These are phyloP conservation scores for Monosporascus sp. DNA, from an alignment of 2,329 filamentous ascomycete genomes.

Conservation along the genomic window DNA sequence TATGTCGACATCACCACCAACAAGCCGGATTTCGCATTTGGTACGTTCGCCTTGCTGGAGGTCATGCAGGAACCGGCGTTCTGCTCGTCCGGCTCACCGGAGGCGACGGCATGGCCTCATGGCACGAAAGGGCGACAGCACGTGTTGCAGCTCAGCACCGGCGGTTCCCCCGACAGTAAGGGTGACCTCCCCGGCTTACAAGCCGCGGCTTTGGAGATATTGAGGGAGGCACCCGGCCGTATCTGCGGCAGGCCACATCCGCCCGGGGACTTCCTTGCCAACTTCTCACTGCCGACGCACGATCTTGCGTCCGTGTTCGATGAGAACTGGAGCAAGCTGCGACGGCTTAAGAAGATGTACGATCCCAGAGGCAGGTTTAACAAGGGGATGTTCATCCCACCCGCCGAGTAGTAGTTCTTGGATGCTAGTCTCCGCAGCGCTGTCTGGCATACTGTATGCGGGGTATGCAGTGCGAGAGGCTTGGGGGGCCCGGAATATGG, in stretches of 20 bases:
- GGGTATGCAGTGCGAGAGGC: no score
- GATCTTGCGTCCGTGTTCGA: background rate
- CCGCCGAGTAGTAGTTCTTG: background rate
- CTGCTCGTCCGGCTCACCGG: constrained; percentile 1
- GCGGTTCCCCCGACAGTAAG: background rate
- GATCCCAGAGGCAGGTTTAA: background rate
- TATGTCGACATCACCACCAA: background rate
- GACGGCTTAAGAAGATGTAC: constrained; percentile 1
- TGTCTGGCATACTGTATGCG: no score
- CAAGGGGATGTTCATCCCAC: background rate
- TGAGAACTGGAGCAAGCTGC: background rate
- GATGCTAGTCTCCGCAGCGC: background rate
- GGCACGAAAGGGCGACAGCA: constrained; percentile 1
- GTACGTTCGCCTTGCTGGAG: background rate
- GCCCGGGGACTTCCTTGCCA: background rate
- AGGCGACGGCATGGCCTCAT: background rate
- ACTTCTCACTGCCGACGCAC: background rate
- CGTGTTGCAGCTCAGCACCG: background rate
- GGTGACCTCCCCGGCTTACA: background rate
- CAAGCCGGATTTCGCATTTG: background rate
- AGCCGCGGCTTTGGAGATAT: background rate
- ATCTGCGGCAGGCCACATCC: background rate
- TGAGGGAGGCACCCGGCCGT: background rate
- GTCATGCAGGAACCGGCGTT: background rate
- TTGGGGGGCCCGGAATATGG: no score